Percentiles rank a stretch among this genome's conserved stretches.
Conservation (phyloP, 139 green algal species). For the Chlamydomonas sp. region DNA sequence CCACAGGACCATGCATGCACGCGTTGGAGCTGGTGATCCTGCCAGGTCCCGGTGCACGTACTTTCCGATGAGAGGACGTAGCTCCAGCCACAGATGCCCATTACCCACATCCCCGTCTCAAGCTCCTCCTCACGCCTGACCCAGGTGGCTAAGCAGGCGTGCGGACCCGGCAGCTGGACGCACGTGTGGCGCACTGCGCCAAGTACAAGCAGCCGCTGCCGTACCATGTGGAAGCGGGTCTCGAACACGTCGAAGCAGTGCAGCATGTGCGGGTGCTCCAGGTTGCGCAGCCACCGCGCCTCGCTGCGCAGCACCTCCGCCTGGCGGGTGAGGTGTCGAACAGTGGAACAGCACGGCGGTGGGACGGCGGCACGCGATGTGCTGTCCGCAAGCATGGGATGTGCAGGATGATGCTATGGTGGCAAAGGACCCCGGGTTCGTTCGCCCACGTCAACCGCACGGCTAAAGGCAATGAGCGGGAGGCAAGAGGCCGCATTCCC, state of each 20-base stretch:
- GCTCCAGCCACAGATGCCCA: too few relatives aligned
- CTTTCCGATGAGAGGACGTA: too few relatives aligned
- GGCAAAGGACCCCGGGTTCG: background rate
- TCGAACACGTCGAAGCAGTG: slow-evolving; percentile 51
- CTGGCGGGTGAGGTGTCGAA: background rate
- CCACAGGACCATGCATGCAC: background rate
- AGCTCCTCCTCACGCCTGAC: background rate
- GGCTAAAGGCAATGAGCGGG: background rate
- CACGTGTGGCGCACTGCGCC: background rate
- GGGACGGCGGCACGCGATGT: background rate
- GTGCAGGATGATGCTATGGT: background rate
- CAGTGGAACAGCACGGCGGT: too few relatives aligned
- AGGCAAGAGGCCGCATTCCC: background rate
- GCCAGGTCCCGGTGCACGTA: too few relatives aligned
- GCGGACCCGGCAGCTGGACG: background rate
- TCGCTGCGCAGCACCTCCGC: slow-evolving; percentile 40
- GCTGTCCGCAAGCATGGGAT: background rate
- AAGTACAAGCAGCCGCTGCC: background rate
- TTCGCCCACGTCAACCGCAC: background rate
- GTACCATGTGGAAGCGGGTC: slow-evolving; percentile 53
- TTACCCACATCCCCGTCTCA: too few relatives aligned
- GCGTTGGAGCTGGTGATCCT: too few relatives aligned
- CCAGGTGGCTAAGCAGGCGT: background rate
- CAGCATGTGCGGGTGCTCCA: slow-evolving; percentile 56
- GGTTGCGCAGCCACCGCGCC: slow-evolving; percentile 44